Conservation (phyloP, 2,329 filamentous ascomycete species). For the Colletotrichum orbiculare region DNA sequence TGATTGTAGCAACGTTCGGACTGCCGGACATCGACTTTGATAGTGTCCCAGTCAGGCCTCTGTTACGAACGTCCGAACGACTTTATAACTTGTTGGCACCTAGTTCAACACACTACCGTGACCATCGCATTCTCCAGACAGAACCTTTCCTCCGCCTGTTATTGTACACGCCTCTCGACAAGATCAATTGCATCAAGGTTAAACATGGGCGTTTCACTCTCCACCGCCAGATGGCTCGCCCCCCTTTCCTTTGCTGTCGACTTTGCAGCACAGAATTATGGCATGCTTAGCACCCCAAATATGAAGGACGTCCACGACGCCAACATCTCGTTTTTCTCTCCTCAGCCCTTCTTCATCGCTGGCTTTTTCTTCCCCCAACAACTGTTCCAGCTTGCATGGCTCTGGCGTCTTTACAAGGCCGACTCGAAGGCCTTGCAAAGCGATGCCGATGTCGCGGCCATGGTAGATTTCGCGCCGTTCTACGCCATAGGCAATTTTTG, state of each 20-base stretch:
- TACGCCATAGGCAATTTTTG: conserved; percentile 68
- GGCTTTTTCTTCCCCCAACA: conserved; percentile 72
- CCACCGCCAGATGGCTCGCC: conserved; percentile 64
- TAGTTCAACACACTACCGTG: too few relatives aligned
- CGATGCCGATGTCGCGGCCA: conserved; percentile 55
- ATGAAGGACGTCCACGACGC: conserved; percentile 70
- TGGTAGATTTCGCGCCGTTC: conserved; percentile 65
- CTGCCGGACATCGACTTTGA: too few relatives aligned
- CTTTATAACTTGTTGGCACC: too few relatives aligned
- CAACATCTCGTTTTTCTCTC: conserved; percentile 69
- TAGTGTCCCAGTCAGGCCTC: too few relatives aligned
- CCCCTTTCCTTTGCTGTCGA: conserved; percentile 66
- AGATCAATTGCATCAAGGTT: neutral
- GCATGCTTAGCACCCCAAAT: conserved; percentile 65
- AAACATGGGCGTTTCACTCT: conserved; percentile 63
- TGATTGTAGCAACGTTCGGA: neutral
- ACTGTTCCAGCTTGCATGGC: conserved; percentile 66
- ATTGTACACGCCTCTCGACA: neutral
- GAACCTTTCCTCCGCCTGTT: neutral
- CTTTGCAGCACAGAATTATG: conserved; percentile 69
- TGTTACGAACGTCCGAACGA: too few relatives aligned
- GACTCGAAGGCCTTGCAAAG: conserved; percentile 51
- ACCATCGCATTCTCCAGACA: too few relatives aligned
- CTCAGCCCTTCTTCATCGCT: conserved; percentile 68
- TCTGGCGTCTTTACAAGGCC: conserved; percentile 65